Percentiles rank a stretch among this genome's conserved stretches.
phyloP scores from a whole-genome alignment of 2,329 filamentous ascomycete genomes.

The Fusarium ambrosium region DNA sequence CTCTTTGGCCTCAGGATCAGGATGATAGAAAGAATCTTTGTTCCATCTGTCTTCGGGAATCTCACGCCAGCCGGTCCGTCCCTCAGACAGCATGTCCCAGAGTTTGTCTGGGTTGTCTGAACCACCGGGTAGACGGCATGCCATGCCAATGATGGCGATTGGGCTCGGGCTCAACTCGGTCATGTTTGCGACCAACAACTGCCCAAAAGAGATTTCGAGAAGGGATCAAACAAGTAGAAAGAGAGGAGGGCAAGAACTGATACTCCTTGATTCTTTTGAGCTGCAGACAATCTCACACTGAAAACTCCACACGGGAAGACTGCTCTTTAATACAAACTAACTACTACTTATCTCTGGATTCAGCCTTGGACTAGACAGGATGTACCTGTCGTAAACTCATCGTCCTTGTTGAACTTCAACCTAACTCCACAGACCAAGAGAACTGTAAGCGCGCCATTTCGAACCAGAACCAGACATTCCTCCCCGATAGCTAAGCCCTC shows the following conservation, averaged over 20 bases:
- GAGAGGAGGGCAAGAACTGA: background rate
- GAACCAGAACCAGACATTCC: conserved; percentile 1
- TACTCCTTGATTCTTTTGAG: background rate
- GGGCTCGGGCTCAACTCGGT: conserved; percentile 18
- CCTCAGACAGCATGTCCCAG: conserved; percentile 46
- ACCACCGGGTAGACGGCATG: conserved; percentile 48
- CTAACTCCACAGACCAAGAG: conserved; percentile 4
- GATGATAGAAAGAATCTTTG: conserved; percentile 41
- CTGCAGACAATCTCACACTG: background rate
- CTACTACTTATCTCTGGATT: background rate
- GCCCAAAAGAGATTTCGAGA: background rate
- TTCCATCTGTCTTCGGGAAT: conserved; percentile 45
- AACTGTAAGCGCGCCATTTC: conserved; percentile 12
- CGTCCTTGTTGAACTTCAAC: conserved; percentile 4
- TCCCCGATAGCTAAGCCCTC: background rate
- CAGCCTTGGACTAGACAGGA: background rate
- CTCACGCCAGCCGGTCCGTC: conserved; percentile 32
- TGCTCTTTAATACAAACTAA: conserved; percentile 19
- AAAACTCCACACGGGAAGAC: background rate
- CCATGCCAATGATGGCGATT: conserved; percentile 50
- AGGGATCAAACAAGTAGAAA: conserved; percentile 4
- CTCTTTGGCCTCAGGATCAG: conserved; percentile 34
- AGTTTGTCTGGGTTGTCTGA: conserved; percentile 44
- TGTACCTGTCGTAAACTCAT: background rate
- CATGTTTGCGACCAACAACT: conserved; percentile 8